phyloP scores from a whole-genome alignment of 1,284 basidiomycete genomes.

The Gomphus sp. region DNA sequence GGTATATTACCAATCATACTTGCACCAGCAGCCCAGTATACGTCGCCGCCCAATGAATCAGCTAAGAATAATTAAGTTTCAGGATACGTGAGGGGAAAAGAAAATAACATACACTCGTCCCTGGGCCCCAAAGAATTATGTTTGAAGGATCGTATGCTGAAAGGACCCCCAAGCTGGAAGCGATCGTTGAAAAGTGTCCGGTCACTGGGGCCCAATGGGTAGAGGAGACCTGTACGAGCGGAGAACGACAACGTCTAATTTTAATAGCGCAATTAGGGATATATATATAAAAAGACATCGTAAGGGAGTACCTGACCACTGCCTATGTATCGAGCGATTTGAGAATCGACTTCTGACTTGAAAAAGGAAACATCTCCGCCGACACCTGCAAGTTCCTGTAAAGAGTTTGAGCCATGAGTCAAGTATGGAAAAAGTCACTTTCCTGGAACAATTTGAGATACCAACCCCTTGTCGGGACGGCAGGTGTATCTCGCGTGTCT shows the following conservation, averaged over 20 bases:
- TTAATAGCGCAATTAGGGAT: not conserved
- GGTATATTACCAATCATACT: slow-evolving; percentile 81
- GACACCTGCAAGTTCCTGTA: slow-evolving; percentile 66
- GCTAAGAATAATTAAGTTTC: slow-evolving; percentile 15
- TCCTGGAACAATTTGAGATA: slow-evolving; percentile 53
- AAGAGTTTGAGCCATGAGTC: slow-evolving; percentile 3
- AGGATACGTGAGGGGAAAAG: too few relatives aligned
- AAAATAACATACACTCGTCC: slow-evolving; percentile 53
- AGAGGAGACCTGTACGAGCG: slow-evolving; percentile 53
- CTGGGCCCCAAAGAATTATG: slow-evolving; percentile 79
- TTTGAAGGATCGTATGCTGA: slow-evolving; percentile 82
- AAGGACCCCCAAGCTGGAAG: slow-evolving; percentile 91
- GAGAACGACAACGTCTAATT: slow-evolving; percentile 57
- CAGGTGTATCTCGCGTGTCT: slow-evolving; percentile 74
- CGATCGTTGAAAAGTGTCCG: slow-evolving; percentile 66
- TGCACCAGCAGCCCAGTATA: slow-evolving; percentile 79
- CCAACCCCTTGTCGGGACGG: slow-evolving; percentile 53
- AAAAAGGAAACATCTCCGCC: slow-evolving; percentile 65
- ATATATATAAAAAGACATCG: not conserved
- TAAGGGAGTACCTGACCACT: slow-evolving; percentile 42
- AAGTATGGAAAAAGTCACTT: slow-evolving; percentile 4
- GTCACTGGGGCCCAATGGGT: slow-evolving; percentile 35
- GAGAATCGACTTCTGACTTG: slow-evolving; percentile 64
- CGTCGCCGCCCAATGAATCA: slow-evolving; percentile 83
- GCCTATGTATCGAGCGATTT: slow-evolving; percentile 51